A percentile compares a stretch with the other conserved stretches of the same genome.
These are phyloP conservation scores for Brassica cretica DNA, from an alignment of 345 rosid genomes.

Conservation along the genomic window DNA sequence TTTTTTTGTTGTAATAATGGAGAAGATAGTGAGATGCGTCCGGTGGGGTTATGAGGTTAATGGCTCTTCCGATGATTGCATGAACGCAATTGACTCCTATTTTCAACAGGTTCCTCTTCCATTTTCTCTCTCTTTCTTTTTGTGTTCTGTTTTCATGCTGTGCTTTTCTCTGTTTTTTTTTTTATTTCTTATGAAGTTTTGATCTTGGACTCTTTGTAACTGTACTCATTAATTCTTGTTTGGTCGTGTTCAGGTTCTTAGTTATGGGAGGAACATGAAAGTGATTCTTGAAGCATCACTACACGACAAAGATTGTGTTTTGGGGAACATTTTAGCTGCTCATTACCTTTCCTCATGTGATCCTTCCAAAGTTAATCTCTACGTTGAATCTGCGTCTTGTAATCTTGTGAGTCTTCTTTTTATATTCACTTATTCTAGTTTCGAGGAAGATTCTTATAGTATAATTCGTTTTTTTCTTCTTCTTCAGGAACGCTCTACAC, in stretches of 20 bases:
- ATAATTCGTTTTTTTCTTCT: too few species aligned
- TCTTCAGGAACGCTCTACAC: too few species aligned
- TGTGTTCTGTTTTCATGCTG: not conserved
- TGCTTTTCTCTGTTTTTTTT: not conserved
- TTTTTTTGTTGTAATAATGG: slow-evolving; percentile 33
- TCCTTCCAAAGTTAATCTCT: slow-evolving; percentile 44
- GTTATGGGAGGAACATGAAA: slow-evolving; percentile 62
- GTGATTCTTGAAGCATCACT: slow-evolving; percentile 68
- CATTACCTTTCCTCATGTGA: slow-evolving; percentile 54
- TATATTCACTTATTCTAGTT: too few species aligned
- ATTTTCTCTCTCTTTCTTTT: not conserved
- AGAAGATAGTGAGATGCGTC: slow-evolving; percentile 51
- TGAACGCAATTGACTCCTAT: slow-evolving; percentile 64
- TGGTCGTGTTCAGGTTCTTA: slow-evolving; percentile 49
- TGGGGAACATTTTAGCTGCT: slow-evolving; percentile 83
- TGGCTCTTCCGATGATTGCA: slow-evolving; percentile 62
- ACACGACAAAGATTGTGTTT: slow-evolving; percentile 65
- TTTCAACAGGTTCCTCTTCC: slow-evolving; percentile 56
- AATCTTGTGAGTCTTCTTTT: slow-evolving; percentile 49
- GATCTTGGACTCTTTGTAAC: slow-evolving; percentile 6
- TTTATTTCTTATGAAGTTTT: slow-evolving; percentile 1
- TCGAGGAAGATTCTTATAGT: too few species aligned
- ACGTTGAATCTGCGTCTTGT: slow-evolving; percentile 57
- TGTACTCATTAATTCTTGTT: not conserved
- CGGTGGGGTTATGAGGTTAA: slow-evolving; percentile 75